Evolutionary conservation across 352 stramenopile species (phyloP), one percentile per base, ranked within the genome.

Genomic region (Globisporangium abappressorium): DNA sequence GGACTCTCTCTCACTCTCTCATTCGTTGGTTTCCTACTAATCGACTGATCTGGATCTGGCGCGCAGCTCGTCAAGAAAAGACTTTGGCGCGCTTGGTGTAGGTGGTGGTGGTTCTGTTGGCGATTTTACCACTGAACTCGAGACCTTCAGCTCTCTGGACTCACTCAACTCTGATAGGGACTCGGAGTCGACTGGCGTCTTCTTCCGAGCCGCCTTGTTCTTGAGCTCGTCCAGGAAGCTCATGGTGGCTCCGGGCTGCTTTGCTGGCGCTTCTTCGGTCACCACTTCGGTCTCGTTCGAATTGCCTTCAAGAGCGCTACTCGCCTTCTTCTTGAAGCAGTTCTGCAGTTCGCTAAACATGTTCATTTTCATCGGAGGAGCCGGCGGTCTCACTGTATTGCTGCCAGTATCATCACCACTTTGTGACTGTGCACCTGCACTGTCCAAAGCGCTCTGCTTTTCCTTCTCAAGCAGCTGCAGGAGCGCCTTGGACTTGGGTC

Each of bases 171-270:
- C 18, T 30, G 34, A 12, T 57, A 24, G 15, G 57, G 15, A 34
- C 6, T 5, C 12, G 1, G 8, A 28, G 30, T 18, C 9, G 9
- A 30, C 30, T 26, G 20, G 8, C 41, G 2, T 51, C 6, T 66
- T 67, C 15, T 57, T 70, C 9, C 5, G 41, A 68, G 57, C n/a
- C 0, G 71, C 67, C 7, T 69, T 69, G 20, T 22, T 68, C 66
- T 85, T 89, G 47, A 87, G 73, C 38, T 89, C 81, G 6, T 85
- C 81, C 61, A 89, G 57, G 61, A 87, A 87, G 53, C 63, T 84
- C n/a, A 68, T 53, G 0, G 67, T 18, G 0, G 70, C 22, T 11
- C 6, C 36, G 11, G 56, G n/a, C 18, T 58, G 34, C 33, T 53
- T 30, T 9, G 53, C n/a, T 33, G 22, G 18, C 20, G 41, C 24